Conservation (phyloP, 345 rosid species). For the Bruguiera parviflora region DNA sequence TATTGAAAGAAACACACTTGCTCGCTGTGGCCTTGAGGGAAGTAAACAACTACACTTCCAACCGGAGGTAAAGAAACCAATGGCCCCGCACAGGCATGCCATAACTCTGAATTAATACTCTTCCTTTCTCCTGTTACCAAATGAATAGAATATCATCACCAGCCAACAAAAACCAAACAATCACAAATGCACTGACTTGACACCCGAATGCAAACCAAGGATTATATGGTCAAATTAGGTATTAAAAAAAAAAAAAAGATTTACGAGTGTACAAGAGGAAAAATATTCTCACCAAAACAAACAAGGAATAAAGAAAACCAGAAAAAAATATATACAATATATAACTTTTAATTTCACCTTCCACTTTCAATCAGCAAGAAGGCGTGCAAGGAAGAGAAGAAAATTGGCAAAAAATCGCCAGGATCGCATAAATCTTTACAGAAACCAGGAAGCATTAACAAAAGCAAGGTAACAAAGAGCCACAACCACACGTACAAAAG, state of each 20-base stretch:
- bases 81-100: constrained; percentile 99
- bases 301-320: background rate
- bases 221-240: background rate
- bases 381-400: background rate
- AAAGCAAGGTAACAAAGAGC: background rate
- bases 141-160: constrained; percentile 17
- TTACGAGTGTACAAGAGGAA: background rate
- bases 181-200: background rate
- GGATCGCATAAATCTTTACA: background rate
- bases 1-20: constrained; percentile 48
- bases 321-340: background rate
- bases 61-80: constrained; percentile 88
- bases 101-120: constrained; percentile 72
- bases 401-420: constrained; percentile 1
- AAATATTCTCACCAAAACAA: background rate
- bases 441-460: constrained; percentile 4
- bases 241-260: no score
- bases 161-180: constrained; percentile 11
- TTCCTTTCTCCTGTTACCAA: constrained; percentile 72
- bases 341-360: background rate
- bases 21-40: constrained; percentile 98
- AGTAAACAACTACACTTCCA: constrained; percentile 92
- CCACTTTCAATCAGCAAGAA: background rate
- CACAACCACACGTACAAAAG: background rate
- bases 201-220: background rate